These are phyloP conservation scores for Phytophthora colocasiae DNA, from an alignment of 352 stramenopile species.

Conservation along the genomic window DNA sequence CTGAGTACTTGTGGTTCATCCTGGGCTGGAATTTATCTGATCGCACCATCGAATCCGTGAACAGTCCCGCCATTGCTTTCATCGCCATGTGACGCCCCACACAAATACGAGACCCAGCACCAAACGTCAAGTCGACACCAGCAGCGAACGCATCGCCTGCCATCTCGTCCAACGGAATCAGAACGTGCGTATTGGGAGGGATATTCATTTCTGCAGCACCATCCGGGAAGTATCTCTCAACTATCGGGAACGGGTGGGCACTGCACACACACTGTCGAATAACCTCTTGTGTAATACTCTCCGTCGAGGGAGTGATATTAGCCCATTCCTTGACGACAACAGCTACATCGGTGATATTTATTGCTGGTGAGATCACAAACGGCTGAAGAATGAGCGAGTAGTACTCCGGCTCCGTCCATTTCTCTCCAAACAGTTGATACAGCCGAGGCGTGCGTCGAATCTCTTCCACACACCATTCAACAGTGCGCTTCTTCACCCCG, in stretches of 20 bases:
- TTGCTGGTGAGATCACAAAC: slow-evolving; percentile 42
- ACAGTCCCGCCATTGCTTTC: slow-evolving; percentile 44
- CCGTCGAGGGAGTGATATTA: slow-evolving; percentile 11
- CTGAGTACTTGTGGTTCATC: slow-evolving; percentile 44
- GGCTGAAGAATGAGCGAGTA: slow-evolving; percentile 47
- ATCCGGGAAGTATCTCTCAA: slow-evolving; percentile 35
- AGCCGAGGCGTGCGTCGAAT: slow-evolving; percentile 27
- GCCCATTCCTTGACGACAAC: slow-evolving; percentile 34
- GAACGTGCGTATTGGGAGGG: slow-evolving; percentile 35
- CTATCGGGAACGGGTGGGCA: slow-evolving; percentile 38
- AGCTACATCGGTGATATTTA: slow-evolving; percentile 41
- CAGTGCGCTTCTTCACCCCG: slow-evolving; percentile 23
- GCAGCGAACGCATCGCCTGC: slow-evolving; percentile 37
- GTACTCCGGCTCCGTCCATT: slow-evolving; percentile 38
- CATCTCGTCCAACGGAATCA: slow-evolving; percentile 44
- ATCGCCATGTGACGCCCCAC: slow-evolving; percentile 43
- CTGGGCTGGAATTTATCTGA: slow-evolving; percentile 35
- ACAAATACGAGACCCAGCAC: slow-evolving; percentile 35
- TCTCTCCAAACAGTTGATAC: slow-evolving; percentile 36
- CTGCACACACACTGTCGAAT: slow-evolving; percentile 42
- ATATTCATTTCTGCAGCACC: slow-evolving; percentile 28
- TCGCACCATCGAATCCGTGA: slow-evolving; percentile 35
- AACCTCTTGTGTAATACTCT: slow-evolving; percentile 29
- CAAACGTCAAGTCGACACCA: slow-evolving; percentile 44
- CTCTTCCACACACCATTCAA: slow-evolving; percentile 39